Evolutionary conservation across 148 eudicot species (phyloP).

Genomic region (Camellia japonica): DNA sequence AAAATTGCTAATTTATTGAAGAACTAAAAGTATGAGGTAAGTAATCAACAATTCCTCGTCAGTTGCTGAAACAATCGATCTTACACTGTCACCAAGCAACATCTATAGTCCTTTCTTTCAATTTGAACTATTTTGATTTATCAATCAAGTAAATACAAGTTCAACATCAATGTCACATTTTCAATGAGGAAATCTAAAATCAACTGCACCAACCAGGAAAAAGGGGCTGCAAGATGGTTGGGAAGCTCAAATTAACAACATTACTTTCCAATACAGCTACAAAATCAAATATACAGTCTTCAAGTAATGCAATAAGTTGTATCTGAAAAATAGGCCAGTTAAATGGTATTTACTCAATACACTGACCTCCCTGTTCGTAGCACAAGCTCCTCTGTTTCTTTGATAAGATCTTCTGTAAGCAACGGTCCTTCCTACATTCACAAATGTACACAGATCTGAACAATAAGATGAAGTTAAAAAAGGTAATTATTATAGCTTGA

Average conservation of each 20-base stretch:
- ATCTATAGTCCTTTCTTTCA: background rate
- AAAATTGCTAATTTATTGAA: background rate
- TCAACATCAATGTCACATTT: no score
- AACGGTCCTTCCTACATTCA: slow-evolving; percentile 81
- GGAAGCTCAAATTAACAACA: no score
- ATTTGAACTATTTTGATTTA: no score
- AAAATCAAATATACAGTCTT: background rate
- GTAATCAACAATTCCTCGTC: background rate
- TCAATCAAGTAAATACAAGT: background rate
- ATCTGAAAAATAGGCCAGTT: background rate
- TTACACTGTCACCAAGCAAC: background rate
- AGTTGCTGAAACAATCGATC: background rate
- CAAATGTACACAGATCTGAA: slow-evolving; percentile 11
- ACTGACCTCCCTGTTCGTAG: slow-evolving; percentile 90
- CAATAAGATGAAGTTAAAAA: slow-evolving; percentile 10
- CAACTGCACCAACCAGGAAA: no score
- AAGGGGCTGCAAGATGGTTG: no score
- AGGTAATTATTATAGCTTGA: slow-evolving; percentile 7
- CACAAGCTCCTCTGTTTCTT: slow-evolving; percentile 91
- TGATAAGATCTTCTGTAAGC: slow-evolving; percentile 89
- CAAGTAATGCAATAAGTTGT: background rate
- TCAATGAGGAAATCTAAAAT: no score
- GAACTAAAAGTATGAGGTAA: background rate
- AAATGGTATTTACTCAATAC: slow-evolving; percentile 8
- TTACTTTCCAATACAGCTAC: no score